Conservation (phyloP, 1,139 yeast genomes). For the Taiozyma onychis region DNA sequence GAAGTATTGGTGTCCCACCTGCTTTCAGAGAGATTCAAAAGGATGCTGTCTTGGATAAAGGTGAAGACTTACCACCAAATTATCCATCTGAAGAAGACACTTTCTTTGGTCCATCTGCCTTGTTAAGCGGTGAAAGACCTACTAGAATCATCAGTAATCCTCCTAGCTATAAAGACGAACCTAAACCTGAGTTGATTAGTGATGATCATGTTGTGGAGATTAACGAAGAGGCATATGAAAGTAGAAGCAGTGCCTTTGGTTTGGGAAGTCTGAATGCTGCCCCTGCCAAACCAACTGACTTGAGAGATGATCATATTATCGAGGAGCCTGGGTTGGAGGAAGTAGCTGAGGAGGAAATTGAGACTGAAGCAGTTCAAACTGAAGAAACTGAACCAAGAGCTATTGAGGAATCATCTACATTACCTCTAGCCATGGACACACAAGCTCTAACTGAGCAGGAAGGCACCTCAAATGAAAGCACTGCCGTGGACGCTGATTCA, state of each 20-base stretch:
- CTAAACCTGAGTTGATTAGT: constrained; percentile 9
- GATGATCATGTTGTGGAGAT: constrained; percentile 2
- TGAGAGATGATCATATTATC: not conserved
- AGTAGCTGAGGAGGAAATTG: not conserved
- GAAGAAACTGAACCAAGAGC: not conserved
- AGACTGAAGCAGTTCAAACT: not conserved
- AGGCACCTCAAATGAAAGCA: not conserved
- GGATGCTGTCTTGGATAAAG: constrained; percentile 62
- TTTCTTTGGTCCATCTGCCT: constrained; percentile 47
- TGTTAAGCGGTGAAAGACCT: constrained; percentile 11
- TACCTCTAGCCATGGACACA: not conserved
- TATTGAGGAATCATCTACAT: not conserved
- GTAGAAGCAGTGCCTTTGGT: not conserved
- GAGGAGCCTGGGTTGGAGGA: not conserved
- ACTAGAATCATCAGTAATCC: constrained; percentile 14
- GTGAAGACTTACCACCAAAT: constrained; percentile 67
- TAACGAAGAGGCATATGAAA: not conserved
- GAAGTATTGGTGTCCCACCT: constrained; percentile 73
- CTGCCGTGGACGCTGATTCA: not conserved
- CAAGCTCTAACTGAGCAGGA: not conserved
- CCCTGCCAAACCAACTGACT: not conserved
- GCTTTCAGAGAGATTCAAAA: constrained; percentile 48
- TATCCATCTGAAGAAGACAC: constrained; percentile 61
- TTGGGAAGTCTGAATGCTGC: not conserved
- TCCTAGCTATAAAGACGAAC: constrained; percentile 23